phyloP scores from a whole-genome alignment of 2,329 filamentous ascomycete genomes.

The Diaporthe caulivora region DNA sequence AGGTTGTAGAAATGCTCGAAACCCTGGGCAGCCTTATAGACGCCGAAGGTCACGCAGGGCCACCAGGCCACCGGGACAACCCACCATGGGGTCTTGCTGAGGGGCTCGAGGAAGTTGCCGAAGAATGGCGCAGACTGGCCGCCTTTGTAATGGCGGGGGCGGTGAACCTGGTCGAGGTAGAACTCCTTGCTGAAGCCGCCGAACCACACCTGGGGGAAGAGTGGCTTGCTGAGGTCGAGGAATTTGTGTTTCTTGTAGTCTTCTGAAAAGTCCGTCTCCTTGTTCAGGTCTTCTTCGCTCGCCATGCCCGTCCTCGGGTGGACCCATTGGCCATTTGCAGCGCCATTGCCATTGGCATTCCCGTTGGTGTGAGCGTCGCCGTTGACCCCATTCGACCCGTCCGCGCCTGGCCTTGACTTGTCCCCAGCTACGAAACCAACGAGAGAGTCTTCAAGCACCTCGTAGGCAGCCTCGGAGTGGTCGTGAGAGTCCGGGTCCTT shows the following conservation, averaged over 20 bases:
- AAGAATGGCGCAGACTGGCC: conserved; percentile 93
- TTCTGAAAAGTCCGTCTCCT: conserved; percentile 79
- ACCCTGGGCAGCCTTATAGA: conserved; percentile 73
- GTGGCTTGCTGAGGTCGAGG: conserved; percentile 85
- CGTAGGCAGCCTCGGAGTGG: conserved; percentile 95
- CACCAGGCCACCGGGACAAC: conserved; percentile 87
- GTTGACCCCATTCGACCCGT: conserved; percentile 48
- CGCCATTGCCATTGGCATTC: conserved; percentile 47
- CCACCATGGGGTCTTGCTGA: conserved; percentile 96
- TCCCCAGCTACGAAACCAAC: conserved; percentile 82
- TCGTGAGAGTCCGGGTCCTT: conserved; percentile 85
- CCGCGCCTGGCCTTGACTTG: conserved; percentile 53
- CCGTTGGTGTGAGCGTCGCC: conserved; percentile 47
- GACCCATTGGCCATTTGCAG: conserved; percentile 50
- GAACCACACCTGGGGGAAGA: conserved; percentile 89
- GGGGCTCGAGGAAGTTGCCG: conserved; percentile 98
- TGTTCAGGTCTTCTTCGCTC: conserved; percentile 85
- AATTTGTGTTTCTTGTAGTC: conserved; percentile 97
- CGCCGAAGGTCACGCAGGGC: conserved; percentile 82
- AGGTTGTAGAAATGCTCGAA: conserved; percentile 63
- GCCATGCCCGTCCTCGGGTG: conserved; percentile 87
- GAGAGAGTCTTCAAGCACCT: conserved; percentile 88
- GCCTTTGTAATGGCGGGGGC: conserved; percentile 94
- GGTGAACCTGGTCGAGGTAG: conserved; percentile 95
- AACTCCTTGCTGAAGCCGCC: conserved; percentile 95